Percentiles rank a stretch among this genome's conserved stretches.
These are phyloP conservation scores for Cornus suecica DNA, from an alignment of 148 eudicot genomes.

Conservation along the genomic window DNA sequence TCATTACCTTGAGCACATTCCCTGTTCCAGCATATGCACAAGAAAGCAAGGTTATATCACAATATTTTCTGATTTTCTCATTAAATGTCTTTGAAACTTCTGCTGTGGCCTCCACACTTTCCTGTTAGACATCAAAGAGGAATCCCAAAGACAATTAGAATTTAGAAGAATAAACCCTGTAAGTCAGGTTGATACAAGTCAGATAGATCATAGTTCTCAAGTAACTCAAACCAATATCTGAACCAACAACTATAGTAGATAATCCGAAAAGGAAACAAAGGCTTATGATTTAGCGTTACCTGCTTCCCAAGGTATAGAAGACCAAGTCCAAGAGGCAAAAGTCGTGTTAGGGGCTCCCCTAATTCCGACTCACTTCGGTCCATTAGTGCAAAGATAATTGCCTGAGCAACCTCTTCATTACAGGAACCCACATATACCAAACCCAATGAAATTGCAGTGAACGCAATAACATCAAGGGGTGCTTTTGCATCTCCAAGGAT, in stretches of 20 bases:
- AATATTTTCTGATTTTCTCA: slow-evolving; percentile 80
- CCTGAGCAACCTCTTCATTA: slow-evolving; percentile 86
- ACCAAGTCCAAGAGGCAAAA: slow-evolving; percentile 93
- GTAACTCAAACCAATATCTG: not conserved
- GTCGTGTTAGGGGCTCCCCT: slow-evolving; percentile 76
- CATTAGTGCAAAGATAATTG: slow-evolving; percentile 83
- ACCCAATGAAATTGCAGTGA: slow-evolving; percentile 78
- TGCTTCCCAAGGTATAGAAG: slow-evolving; percentile 92
- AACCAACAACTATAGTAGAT: not conserved
- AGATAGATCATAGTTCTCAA: too few relatives aligned
- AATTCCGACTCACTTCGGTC: slow-evolving; percentile 72
- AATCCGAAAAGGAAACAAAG: not conserved
- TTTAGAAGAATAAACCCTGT: not conserved
- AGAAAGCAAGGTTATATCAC: slow-evolving; percentile 90
- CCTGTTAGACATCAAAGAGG: slow-evolving; percentile 37
- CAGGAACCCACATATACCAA: slow-evolving; percentile 88
- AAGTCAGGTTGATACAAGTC: too few relatives aligned
- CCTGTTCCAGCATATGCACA: slow-evolving; percentile 99
- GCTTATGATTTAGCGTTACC: slow-evolving; percentile 33
- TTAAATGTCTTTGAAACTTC: slow-evolving; percentile 90
- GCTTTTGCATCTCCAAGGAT: slow-evolving; percentile 74
- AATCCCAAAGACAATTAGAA: not conserved
- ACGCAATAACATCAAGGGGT: slow-evolving; percentile 84
- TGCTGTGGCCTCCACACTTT: slow-evolving; percentile 82
- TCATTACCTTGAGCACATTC: slow-evolving; percentile 81